Evolutionary conservation across 208 protist genomes (phyloP), one percentile per base, ranked within the genome.

Genomic region (Sergeia podlipaevii): DNA sequence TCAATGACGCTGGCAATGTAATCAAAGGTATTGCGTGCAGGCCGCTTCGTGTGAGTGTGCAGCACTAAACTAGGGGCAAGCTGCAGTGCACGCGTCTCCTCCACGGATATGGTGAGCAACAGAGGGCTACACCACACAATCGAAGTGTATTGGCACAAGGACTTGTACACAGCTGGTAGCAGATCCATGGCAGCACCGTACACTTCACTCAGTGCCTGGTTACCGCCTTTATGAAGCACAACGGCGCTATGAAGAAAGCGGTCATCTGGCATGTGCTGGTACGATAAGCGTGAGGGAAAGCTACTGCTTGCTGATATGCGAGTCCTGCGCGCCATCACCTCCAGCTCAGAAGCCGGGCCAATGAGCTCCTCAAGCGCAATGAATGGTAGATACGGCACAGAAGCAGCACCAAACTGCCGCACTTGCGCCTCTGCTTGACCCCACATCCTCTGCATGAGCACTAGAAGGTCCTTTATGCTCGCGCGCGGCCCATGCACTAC

Each of bases 41-140:
- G 41, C 24, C 67, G 52, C 13, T n/a, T n/a, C n/a, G n/a, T n/a
- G n/a, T n/a, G n/a, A n/a, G 69, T 41, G 38, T 83, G 68, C 17
- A 82, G 11, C 28, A 38, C 46, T 17, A 87, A 8, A 30, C 53
- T 30, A 2, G 79, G 79, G 20, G 77, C 48, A 24, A 41, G 33
- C 8, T 45, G 53, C 23, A 72, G 67, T 5, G 46, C 29, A 10
- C 49, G 20, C 0, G 34, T 49, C 15, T 69, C 51, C 21, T 32
- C 45, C 13, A 61, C 65, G 27, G 72, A 46, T 28, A 88, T 30
- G 51, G 83, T 81, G 21, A 88, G 59, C 21, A 77, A 54, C 15
- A 88, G 15, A n/a, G 80, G 80, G 53, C 75, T 88, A 39, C 80
- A 88, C 44, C 80, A 75, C 13, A 80, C 46, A 49, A 88, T 73